phyloP scores from a whole-genome alignment of 805 yeast genomes.

The Hyphopichia homilentoma region DNA sequence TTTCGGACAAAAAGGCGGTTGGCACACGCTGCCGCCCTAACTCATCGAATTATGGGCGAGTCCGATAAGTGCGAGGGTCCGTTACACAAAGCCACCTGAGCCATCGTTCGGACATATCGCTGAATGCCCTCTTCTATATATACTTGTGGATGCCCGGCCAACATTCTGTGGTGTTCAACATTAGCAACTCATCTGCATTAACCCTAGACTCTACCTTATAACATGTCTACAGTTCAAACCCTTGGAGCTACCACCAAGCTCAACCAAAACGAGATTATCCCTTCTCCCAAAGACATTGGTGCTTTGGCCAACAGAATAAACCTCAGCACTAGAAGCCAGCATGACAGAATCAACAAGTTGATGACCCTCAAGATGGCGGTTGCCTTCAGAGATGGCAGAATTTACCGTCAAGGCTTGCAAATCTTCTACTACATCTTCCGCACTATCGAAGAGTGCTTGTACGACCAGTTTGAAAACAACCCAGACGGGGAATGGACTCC shows the following conservation, averaged over 20 bases:
- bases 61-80: too few relatives aligned
- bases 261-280: slow-evolving; percentile 53
- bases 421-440: slow-evolving; percentile 66
- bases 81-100: too few relatives aligned
- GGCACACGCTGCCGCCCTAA: too few relatives aligned
- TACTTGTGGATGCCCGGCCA: background rate
- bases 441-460: slow-evolving; percentile 54
- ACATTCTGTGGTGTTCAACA: background rate
- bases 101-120: too few relatives aligned
- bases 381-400: slow-evolving; percentile 70
- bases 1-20: too few relatives aligned
- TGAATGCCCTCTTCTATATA: too few relatives aligned
- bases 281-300: slow-evolving; percentile 75
- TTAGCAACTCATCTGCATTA: background rate
- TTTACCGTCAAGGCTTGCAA: slow-evolving; percentile 79
- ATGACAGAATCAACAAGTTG: slow-evolving; percentile 64
- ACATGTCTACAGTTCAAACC: slow-evolving; percentile 14
- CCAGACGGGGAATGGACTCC: slow-evolving; percentile 30
- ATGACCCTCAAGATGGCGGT: slow-evolving; percentile 69
- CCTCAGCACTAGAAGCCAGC: slow-evolving; percentile 58
- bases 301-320: slow-evolving; percentile 84
- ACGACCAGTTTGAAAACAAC: slow-evolving; percentile 40
- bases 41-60: too few relatives aligned
- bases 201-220: background rate
- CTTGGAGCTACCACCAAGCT: slow-evolving; percentile 30